Percentiles rank a stretch among this genome's conserved stretches.
These are phyloP conservation scores for Cylindrotheca fusiformis DNA, from an alignment of 108 stramenopile genomes.

Conservation along the genomic window DNA sequence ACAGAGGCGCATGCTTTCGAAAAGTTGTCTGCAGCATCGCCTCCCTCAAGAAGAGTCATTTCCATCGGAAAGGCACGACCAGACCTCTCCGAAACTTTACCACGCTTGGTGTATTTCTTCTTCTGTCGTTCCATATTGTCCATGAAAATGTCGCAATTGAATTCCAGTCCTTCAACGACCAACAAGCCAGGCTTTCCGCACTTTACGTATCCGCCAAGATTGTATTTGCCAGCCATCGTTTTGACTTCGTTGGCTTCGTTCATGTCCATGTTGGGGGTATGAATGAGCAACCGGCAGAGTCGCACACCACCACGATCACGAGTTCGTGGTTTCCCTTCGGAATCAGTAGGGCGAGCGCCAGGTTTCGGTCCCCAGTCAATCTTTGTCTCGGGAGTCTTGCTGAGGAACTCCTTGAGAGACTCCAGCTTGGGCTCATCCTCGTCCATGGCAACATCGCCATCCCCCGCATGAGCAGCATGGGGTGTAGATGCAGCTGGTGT, in stretches of 20 bases:
- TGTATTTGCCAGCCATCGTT: slow-evolving; percentile 46
- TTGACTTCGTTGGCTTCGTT: slow-evolving; percentile 27
- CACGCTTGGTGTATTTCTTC: slow-evolving; percentile 29
- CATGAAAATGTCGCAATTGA: slow-evolving; percentile 44
- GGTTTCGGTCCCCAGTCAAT: slow-evolving; percentile 32
- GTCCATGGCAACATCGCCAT: slow-evolving; percentile 21
- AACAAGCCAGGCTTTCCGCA: slow-evolving; percentile 62
- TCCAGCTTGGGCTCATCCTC: slow-evolving; percentile 34
- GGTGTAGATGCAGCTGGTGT: background rate
- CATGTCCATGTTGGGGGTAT: slow-evolving; percentile 8
- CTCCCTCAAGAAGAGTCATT: slow-evolving; percentile 24
- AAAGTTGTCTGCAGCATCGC: slow-evolving; percentile 25
- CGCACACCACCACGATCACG: slow-evolving; percentile 41
- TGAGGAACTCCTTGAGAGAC: slow-evolving; percentile 43
- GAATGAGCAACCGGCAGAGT: slow-evolving; percentile 30
- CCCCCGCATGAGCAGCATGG: background rate
- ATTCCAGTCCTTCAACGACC: slow-evolving; percentile 59
- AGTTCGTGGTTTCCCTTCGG: slow-evolving; percentile 11
- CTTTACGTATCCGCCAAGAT: slow-evolving; percentile 64
- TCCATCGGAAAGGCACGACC: slow-evolving; percentile 42
- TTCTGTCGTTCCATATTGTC: slow-evolving; percentile 51
- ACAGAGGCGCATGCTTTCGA: slow-evolving; percentile 33
- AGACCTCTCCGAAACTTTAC: slow-evolving; percentile 37
- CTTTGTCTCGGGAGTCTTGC: slow-evolving; percentile 32
- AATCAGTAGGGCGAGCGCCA: slow-evolving; percentile 8